Percentiles rank a stretch among this genome's conserved stretches.
These are phyloP conservation scores for Phycomyces blakesleeanus DNA, from an alignment of 192 early-diverging fungal species.

Conservation along the genomic window DNA sequence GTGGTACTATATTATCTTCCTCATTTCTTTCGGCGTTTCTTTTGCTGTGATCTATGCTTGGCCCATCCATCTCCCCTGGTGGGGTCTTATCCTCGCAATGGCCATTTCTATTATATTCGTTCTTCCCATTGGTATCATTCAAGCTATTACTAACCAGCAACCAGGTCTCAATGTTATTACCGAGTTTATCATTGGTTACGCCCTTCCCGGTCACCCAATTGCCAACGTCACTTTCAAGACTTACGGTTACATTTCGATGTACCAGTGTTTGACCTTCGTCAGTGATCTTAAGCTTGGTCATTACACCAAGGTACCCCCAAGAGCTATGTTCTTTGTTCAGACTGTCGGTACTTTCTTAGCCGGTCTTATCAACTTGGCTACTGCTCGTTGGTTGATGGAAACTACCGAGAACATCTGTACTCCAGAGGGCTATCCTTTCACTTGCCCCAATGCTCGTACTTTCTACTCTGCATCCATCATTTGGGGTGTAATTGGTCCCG, in stretches of 20 bases:
- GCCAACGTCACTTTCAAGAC: conserved; percentile 87
- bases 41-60: conserved; percentile 49
- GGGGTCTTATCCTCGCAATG: conserved; percentile 64
- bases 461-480: conserved; percentile 68
- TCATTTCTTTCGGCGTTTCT: conserved; percentile 37
- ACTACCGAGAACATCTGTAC: conserved; percentile 43
- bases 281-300: conserved; percentile 77
- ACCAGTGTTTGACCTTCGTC: conserved; percentile 73
- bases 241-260: conserved; percentile 72
- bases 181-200: conserved; percentile 81
- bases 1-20: conserved; percentile 52
- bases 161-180: conserved; percentile 81
- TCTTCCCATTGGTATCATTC: conserved; percentile 80
- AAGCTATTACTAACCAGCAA: conserved; percentile 71
- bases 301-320: conserved; percentile 72
- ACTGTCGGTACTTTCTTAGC: conserved; percentile 56
- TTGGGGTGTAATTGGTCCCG: conserved; percentile 77
- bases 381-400: conserved; percentile 45
- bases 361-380: conserved; percentile 48
- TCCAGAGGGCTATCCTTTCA: conserved; percentile 36
- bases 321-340: conserved; percentile 59
- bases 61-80: conserved; percentile 71
- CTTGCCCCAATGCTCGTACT: conserved; percentile 44
- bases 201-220: conserved; percentile 75
- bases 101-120: conserved; percentile 60